Conservation (phyloP, 176 grass and related monocot species). For the Thalia dealbata region DNA sequence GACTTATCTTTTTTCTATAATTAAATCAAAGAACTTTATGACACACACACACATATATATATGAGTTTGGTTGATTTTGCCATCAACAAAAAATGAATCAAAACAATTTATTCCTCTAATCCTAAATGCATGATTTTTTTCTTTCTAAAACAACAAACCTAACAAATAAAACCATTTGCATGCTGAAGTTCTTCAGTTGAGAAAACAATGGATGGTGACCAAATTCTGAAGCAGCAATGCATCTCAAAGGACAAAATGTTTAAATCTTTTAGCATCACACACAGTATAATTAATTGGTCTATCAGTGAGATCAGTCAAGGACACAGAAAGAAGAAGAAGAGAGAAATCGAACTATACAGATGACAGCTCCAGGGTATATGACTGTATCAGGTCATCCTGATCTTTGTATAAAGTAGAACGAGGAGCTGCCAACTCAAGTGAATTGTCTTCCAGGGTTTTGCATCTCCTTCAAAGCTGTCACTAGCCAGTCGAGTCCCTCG, state of each 20-base stretch:
- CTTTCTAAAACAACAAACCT: no score
- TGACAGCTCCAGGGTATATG: neutral
- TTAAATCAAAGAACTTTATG: no score
- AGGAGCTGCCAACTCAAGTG: neutral
- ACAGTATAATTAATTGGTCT: neutral
- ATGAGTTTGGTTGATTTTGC: no score
- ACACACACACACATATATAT: no score
- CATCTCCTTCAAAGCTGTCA: constrained; percentile 56
- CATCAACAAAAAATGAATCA: no score
- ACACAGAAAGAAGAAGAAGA: neutral
- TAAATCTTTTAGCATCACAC: neutral
- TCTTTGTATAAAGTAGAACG: neutral
- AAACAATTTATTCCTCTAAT: no score
- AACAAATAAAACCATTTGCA: no score
- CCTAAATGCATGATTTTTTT: no score
- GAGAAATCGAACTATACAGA: neutral
- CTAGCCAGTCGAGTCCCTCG: constrained; percentile 91
- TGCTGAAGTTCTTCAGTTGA: no score
- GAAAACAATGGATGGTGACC: no score
- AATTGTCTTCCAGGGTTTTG: constrained; percentile 44
- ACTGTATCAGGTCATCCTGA: neutral
- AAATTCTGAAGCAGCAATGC: no score
- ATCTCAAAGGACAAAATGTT: neutral
- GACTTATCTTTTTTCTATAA: no score
- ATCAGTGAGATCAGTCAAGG: neutral